Evolutionary conservation across 495 filamentous ascomycete genomes (phyloP).

Genomic region (Staphylotrichum tortipilum): DNA sequence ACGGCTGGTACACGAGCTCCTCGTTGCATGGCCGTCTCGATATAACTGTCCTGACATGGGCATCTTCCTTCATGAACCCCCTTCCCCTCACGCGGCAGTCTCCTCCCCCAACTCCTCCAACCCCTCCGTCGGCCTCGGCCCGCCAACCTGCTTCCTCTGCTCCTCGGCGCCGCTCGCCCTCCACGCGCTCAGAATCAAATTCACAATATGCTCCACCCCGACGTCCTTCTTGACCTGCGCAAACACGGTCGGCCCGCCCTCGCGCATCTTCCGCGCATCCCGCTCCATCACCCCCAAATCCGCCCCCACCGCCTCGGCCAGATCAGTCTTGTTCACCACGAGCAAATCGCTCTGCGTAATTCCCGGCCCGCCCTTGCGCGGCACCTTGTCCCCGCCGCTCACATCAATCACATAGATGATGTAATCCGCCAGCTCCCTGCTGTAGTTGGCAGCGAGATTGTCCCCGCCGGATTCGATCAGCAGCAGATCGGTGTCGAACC

Average conservation of each 20-base stretch:
- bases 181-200: conserved; percentile 87
- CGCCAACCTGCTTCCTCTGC: conserved; percentile 44
- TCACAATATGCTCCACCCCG: conserved; percentile 74
- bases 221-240: conserved; percentile 91
- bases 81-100: neutral
- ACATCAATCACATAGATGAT: conserved; percentile 99
- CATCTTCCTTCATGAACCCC: neutral
- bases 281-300: conserved; percentile 92
- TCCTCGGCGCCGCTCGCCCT: conserved; percentile 71
- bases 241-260: conserved; percentile 94
- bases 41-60: neutral
- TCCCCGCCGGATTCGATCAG: conserved; percentile 94
- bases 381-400: conserved; percentile 92
- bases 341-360: conserved; percentile 92
- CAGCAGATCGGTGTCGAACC: conserved; percentile 65
- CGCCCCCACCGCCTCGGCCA: conserved; percentile 85
- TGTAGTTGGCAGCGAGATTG: conserved; percentile 95
- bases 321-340: conserved; percentile 92
- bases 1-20: neutral
- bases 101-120: conserved; percentile 27
- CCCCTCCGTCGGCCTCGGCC: conserved; percentile 42
- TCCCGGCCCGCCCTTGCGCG: conserved; percentile 89
- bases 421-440: conserved; percentile 85
- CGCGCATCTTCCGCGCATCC: conserved; percentile 87
- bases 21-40: neutral